A percentile compares a stretch with the other conserved stretches of the same genome.
Evolutionary conservation across 2,329 filamentous ascomycete genomes (phyloP).

Genomic region (Fusarium sp.): DNA sequence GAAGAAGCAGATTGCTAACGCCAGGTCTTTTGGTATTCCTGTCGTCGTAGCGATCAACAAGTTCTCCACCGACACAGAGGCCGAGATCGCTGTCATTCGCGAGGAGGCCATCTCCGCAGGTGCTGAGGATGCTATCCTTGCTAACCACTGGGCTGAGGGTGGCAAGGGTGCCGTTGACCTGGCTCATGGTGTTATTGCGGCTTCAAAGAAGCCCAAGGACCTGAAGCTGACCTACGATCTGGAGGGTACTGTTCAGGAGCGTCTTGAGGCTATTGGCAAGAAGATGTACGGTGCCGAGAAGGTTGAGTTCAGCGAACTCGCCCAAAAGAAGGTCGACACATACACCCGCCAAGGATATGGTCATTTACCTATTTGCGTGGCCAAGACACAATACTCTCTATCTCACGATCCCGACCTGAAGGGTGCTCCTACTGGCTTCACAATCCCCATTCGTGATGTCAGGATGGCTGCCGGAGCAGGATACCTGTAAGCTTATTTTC

Average conservation of each 20-base stretch:
- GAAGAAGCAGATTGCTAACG: slow-evolving; percentile 94
- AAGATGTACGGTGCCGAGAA: slow-evolving; percentile 93
- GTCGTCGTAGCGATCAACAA: slow-evolving; percentile 98
- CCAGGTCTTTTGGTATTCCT: slow-evolving; percentile 87
- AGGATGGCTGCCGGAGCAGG: slow-evolving; percentile 93
- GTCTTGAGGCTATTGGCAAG: slow-evolving; percentile 90
- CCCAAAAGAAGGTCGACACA: slow-evolving; percentile 95
- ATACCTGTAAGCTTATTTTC: slow-evolving; percentile 74
- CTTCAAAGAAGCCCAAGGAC: slow-evolving; percentile 84
- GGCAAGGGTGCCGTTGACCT: slow-evolving; percentile 90
- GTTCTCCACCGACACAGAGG: slow-evolving; percentile 92
- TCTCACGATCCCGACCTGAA: slow-evolving; percentile 94
- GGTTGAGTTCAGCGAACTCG: slow-evolving; percentile 93
- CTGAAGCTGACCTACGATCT: slow-evolving; percentile 89
- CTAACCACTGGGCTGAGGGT: slow-evolving; percentile 97
- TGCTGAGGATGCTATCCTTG: slow-evolving; percentile 90
- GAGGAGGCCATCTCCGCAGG: slow-evolving; percentile 93
- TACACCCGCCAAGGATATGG: slow-evolving; percentile 94
- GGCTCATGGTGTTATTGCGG: slow-evolving; percentile 85
- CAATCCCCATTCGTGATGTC: slow-evolving; percentile 93
- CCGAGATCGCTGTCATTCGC: slow-evolving; percentile 87
- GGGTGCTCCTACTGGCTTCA: slow-evolving; percentile 94
- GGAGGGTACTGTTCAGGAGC: slow-evolving; percentile 83
- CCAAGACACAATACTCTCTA: slow-evolving; percentile 98
- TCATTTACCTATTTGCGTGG: slow-evolving; percentile 94